Base-by-base conservation (phyloP, 495 filamentous ascomycete species). In the Penicillium bovifimosum region DNA sequence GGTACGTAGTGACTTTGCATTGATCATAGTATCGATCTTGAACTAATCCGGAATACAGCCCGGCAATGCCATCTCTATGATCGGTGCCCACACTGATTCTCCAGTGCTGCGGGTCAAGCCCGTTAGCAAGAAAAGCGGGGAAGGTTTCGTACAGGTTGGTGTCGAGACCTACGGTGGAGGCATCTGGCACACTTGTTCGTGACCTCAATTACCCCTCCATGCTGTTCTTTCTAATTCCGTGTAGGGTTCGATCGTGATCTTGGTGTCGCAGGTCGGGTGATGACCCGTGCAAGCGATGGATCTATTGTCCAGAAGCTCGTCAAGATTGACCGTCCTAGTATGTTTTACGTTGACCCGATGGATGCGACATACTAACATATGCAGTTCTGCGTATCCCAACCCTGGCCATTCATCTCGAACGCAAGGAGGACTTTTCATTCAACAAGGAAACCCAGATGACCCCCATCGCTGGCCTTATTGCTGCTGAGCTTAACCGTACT, bases 381-480 rank as follows among this genome's bases (percentile, higher is more conserved):
- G 3, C 39, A 82, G 79, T 99, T 54, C 78, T 97, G 47, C 79
- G 93, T 14, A 91, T 97, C 47, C 91, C 93, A 0, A 91, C 88
- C 2, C 76, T 99, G 60, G 93, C 93, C 28, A 92, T 97, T 58
- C 93, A 99, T 70, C 76, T 99, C 39, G 87, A 95, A 50, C 85
- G 91, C 14, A 83, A 88, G 57, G 80, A 89, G 46, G 85, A 74
- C 49, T 98, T 98, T 60, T 69, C 84, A 24, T 96, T 95, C 67
- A 97, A 97, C 76, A 96, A 96, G 74, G 93, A 99, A 73, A 87
- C 86, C 13, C 93, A 99, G 65, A 71, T 99, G 35, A 90, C 95
- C 58, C 93, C 93, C 5, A 96, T 99, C 59, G 85, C 87, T 5
- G 95, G 93, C 24, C 77, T 97, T 32, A 85, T 87, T 20, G 82